Evolutionary conservation across 2,329 filamentous ascomycete species (phyloP).

Genomic region (Metarhizium anisopliae): DNA sequence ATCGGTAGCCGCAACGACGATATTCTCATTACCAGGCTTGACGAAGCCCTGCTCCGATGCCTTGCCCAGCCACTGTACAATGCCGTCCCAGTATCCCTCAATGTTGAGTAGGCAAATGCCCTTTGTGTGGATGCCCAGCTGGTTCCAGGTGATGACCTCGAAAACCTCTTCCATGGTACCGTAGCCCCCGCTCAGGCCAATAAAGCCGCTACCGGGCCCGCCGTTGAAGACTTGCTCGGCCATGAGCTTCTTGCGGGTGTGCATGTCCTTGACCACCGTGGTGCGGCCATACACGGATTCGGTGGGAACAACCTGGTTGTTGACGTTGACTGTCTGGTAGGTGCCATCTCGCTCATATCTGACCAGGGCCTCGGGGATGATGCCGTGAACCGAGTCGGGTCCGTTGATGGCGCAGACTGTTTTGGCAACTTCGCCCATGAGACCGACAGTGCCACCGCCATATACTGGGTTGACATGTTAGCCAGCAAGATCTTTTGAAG

Average conservation of each 20-base stretch:
- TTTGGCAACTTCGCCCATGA: conserved; percentile 91
- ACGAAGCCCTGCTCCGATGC: conserved; percentile 74
- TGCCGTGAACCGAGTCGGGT: conserved; percentile 76
- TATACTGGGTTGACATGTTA: conserved; percentile 52
- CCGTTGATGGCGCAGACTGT: conserved; percentile 78
- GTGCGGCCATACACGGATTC: conserved; percentile 66
- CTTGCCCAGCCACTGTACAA: conserved; percentile 72
- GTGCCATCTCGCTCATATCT: conserved; percentile 62
- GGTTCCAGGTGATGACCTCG: conserved; percentile 89
- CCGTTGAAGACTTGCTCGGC: conserved; percentile 75
- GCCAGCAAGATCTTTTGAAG: background rate
- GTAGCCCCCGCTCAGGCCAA: conserved; percentile 82
- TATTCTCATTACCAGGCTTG: conserved; percentile 56
- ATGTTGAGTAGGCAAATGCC: conserved; percentile 80
- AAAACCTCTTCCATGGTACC: conserved; percentile 95
- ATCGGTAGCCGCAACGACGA: conserved; percentile 67
- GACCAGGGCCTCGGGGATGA: conserved; percentile 83
- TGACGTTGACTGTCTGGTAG: conserved; percentile 34
- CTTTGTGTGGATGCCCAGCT: conserved; percentile 79
- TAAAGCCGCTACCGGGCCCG: conserved; percentile 77
- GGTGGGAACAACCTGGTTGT: conserved; percentile 52
- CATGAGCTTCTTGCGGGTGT: conserved; percentile 92
- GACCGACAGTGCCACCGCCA: conserved; percentile 84
- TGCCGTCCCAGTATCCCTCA: conserved; percentile 83
- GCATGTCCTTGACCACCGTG: conserved; percentile 91